Conservation (phyloP, 2,329 filamentous ascomycete species). For the Epichloe aotearoae region DNA sequence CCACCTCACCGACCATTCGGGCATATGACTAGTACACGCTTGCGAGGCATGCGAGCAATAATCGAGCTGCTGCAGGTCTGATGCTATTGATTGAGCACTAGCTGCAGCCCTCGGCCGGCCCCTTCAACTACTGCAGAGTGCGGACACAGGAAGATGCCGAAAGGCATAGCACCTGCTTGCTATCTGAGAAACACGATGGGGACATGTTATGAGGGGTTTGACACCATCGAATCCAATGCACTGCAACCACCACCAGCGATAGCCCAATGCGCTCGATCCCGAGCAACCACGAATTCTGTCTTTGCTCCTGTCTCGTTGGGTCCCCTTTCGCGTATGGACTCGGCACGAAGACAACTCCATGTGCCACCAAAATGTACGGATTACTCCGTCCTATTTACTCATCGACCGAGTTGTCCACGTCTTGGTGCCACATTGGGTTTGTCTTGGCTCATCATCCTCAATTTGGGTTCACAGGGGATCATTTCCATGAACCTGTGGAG, state of each 20-base stretch:
- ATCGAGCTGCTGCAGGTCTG: not conserved
- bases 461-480: too few relatives aligned
- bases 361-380: too few relatives aligned
- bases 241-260: not conserved
- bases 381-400: not conserved
- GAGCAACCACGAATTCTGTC: not conserved
- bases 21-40: not conserved
- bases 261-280: not conserved
- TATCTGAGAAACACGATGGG: not conserved
- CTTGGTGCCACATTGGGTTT: too few relatives aligned
- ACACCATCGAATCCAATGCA: not conserved
- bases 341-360: too few relatives aligned
- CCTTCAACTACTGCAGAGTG: not conserved
- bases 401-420: too few relatives aligned
- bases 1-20: too few relatives aligned
- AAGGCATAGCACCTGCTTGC: not conserved
- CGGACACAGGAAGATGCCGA: not conserved
- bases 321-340: not conserved
- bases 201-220: not conserved
- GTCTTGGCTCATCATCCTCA: too few relatives aligned
- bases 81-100: not conserved
- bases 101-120: not conserved
- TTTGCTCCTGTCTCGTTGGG: not conserved
- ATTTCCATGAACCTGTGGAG: not conserved
- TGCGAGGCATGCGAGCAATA: not conserved